Evolutionary conservation across 163 green algal species (phyloP).

Genomic region (Volvox carteri): DNA sequence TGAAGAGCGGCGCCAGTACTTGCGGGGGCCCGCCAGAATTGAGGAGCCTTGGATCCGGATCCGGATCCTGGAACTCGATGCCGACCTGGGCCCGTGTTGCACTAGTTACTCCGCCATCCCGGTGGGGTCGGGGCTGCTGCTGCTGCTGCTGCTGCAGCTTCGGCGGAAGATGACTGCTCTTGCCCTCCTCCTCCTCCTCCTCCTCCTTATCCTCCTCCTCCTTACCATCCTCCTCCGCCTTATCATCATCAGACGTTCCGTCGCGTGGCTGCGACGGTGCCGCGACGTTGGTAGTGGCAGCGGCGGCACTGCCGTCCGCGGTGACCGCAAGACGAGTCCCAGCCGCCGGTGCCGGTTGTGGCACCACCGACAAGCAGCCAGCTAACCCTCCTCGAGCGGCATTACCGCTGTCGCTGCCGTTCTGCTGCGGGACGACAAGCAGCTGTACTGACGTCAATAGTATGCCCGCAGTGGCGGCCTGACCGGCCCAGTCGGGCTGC

Average conservation of each 20-base stretch:
- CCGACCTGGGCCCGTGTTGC: not conserved
- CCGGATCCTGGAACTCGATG: too few species aligned
- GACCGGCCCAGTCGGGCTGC: not conserved
- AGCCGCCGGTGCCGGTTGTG: not conserved
- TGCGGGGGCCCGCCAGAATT: not conserved
- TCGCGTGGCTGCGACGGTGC: not conserved
- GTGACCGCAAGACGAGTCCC: not conserved
- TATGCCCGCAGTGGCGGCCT: not conserved
- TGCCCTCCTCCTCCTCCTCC: too few species aligned
- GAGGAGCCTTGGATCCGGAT: too few species aligned
- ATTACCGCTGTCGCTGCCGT: not conserved
- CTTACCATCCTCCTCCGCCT: too few species aligned
- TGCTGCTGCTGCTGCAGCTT: constrained; percentile 2
- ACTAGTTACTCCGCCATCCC: not conserved
- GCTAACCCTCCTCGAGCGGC: not conserved
- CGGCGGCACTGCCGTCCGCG: not conserved
- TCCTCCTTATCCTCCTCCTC: too few species aligned
- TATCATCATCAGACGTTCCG: not conserved
- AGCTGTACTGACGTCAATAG: constrained; percentile 4
- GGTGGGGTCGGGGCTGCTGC: not conserved
- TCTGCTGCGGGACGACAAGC: not conserved
- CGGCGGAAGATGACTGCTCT: too few species aligned
- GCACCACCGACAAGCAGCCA: not conserved
- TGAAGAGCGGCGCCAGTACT: not conserved
- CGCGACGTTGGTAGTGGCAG: too few species aligned